Evolutionary conservation across 2,329 filamentous ascomycete species (phyloP), one percentile per base, ranked within the genome.

Genomic region (Penicillium nordicum): DNA sequence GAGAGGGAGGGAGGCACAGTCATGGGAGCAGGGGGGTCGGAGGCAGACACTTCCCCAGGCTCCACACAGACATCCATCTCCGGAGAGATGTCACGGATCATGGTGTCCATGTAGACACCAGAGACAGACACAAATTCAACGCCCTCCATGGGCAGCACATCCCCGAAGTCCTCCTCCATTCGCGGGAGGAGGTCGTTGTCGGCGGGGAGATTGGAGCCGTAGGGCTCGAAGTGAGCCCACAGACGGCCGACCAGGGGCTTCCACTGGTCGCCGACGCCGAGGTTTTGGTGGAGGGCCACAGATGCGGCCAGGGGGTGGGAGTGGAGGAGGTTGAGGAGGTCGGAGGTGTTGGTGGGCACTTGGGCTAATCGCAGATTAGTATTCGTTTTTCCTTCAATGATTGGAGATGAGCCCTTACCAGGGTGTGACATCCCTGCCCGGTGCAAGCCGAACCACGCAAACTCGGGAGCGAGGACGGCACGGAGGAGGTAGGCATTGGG

Each of bases 401-500:
- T 34, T 5, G 8, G 23, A 14, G 32, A 29, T 5, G 23, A 5
- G 27, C 36, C n/a, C 21, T 36, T 47, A 48, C 50, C 43, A 45
- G 29, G 37, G 27, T 47, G n/a, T 38, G 37, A 23, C 30, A 53
- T 37, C 44, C 44, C 40, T 56, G 43, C 58, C 48, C 36, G 50
- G 46, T 51, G 42, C 12, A 60, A 30, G 8, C 52, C 49, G 27
- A 60, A 18, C 49, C 58, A 59, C 29, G 45, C n/a, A 38, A 46
- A 59, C 10, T 58, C 53, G 14, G 49, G 42, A 4, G 56, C 34
- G 23, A 59, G 36, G 16, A 50, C 27, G 11, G 57, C 45, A 34
- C 52, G 49, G 3, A 57, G 52, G 30, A 53, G 36, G 25, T 37
- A 51, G 12, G 56, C n/a, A 6, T 58, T 4, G 5, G 40, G 41